These are phyloP conservation scores for Brassica juncea DNA, from an alignment of 345 rosid species.

Conservation along the genomic window DNA sequence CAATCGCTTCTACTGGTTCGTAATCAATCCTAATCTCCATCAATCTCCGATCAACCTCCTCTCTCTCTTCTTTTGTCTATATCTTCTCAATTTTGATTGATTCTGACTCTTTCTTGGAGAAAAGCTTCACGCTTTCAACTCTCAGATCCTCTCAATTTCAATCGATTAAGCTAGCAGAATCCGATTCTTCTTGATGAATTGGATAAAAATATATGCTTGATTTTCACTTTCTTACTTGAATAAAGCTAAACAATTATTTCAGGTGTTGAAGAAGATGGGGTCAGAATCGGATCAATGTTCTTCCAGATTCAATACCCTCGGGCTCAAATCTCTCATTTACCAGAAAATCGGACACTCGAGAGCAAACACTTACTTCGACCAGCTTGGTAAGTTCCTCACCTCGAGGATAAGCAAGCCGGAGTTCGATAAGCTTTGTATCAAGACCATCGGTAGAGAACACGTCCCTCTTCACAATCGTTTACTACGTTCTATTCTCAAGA, in stretches of 20 bases:
- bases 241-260: background rate
- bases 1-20: conserved; percentile 39
- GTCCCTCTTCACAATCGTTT: conserved; percentile 71
- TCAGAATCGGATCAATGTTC: conserved; percentile 29
- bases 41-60: background rate
- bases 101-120: conserved; percentile 2
- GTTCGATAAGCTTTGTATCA: conserved; percentile 63
- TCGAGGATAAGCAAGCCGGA: conserved; percentile 61
- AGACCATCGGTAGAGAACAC: conserved; percentile 67
- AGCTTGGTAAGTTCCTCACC: conserved; percentile 61
- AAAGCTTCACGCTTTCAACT: conserved; percentile 4
- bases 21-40: conserved; percentile 24
- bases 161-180: background rate
- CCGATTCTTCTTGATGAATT: background rate
- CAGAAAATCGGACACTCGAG: conserved; percentile 65
- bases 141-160: conserved; percentile 16
- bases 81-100: conserved; percentile 11
- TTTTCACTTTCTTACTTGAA: background rate
- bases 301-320: conserved; percentile 8
- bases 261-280: conserved; percentile 33
- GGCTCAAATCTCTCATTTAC: conserved; percentile 27
- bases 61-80: background rate
- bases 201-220: background rate
- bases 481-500: conserved; percentile 67
- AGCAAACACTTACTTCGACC: conserved; percentile 72